Evolutionary conservation across 179 eudicot species (phyloP), one percentile per base, ranked within the genome.

Genomic region (Drosera spatulata): DNA sequence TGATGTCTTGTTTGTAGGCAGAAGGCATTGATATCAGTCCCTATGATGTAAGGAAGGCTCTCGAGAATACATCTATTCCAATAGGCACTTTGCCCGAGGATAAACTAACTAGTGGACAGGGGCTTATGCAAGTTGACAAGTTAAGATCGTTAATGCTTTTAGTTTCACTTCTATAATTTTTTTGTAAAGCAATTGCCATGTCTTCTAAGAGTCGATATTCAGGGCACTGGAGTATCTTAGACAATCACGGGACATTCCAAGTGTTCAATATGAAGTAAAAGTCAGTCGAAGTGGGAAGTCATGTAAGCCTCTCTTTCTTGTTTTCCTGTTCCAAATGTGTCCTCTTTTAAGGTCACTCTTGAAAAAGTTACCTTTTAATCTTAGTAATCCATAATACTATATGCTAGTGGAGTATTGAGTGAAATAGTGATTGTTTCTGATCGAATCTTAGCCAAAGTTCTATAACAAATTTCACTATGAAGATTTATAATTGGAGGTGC

Each of bases 121-220:
- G 99, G 68, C 89, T 93, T 73, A 76, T 93, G 95, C 99, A 89
- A 85, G 85, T 93, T 71, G 97, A 89, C 87, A 93, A 77, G 99
- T 89, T 69, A 88, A 64, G 66, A 55, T 70, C 55, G 38, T 64
- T 22, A 11, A 55, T 8, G 15, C 6, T 41, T 60, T 41, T 11
- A 5, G 58, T 14, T 64, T 7, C 8, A 52, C 14, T 15, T 44
- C 41, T 47, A 40, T 39, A 10, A 43, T 42, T 3, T 4, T 64
- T 13, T 1, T n/a, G n/a, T n/a, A n/a, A 46, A 8, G 38, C n/a
- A 38, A 47, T 60, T 58, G 66, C n/a, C 68, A 3, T 54, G 11
- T 56, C 55, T 2, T 33, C 52, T 45, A 3, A 39, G 52, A 48
- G 52, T 63, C n/a, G 6, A 46, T 51, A 55, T 68, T 66, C 88